These are phyloP conservation scores for Candida ortonii DNA, from an alignment of 805 yeast species.

Conservation along the genomic window DNA sequence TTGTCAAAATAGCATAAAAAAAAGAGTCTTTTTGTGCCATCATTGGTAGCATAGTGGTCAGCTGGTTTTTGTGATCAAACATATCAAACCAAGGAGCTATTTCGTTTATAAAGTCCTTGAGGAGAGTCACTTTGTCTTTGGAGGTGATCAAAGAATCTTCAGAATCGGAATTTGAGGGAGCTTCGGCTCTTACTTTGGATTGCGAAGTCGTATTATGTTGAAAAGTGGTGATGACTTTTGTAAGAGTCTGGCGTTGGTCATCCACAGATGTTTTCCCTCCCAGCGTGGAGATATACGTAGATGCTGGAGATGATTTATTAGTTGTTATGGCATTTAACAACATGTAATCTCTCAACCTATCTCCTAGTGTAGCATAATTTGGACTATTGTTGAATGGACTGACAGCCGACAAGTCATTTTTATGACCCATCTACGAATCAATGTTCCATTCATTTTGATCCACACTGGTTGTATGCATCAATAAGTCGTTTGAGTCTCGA, in stretches of 20 bases:
- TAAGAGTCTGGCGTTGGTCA: conserved; percentile 13
- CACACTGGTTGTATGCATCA: too few species aligned
- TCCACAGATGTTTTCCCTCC: conserved; percentile 10
- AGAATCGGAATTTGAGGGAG: conserved; percentile 8
- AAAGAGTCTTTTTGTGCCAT: conserved; percentile 18
- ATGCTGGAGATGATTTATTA: conserved; percentile 14
- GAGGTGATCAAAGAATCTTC: conserved; percentile 26
- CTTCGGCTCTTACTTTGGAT: conserved; percentile 4
- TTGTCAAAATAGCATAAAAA: conserved; percentile 17
- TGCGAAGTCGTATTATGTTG: conserved; percentile 12
- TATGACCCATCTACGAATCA: not conserved
- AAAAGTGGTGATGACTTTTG: conserved; percentile 14
- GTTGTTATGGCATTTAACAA: conserved; percentile 34
- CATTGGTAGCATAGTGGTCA: conserved; percentile 21
- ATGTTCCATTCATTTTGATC: too few species aligned
- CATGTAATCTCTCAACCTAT: conserved; percentile 39
- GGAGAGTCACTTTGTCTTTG: conserved; percentile 24
- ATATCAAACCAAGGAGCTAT: conserved; percentile 27
- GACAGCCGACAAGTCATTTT: conserved; percentile 1
- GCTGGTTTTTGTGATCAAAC: conserved; percentile 24
- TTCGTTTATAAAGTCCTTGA: conserved; percentile 19
- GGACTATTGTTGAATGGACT: too few species aligned
- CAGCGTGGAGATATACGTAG: conserved; percentile 4
- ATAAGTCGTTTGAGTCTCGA: too few species aligned
- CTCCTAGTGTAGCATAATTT: conserved; percentile 23